These are phyloP conservation scores for Mucor plumbeus DNA, from an alignment of 371 early-diverging fungal species.

Conservation along the genomic window DNA sequence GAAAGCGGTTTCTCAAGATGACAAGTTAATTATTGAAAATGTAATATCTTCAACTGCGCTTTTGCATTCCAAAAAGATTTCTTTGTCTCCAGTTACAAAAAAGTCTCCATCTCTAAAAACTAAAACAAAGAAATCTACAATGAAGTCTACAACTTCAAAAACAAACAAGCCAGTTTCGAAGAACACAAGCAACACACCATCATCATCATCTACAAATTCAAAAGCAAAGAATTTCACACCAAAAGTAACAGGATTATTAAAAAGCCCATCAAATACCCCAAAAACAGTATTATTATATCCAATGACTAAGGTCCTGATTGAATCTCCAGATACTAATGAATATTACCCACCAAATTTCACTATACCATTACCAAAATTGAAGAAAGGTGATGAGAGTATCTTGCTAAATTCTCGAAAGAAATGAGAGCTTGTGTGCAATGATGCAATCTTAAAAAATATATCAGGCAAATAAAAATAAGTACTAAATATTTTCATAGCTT, in stretches of 20 bases:
- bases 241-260: not conserved
- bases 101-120: too few relatives aligned
- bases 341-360: not conserved
- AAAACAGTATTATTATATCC: not conserved
- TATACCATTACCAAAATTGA: slow-evolving; percentile 1
- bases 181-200: too few relatives aligned
- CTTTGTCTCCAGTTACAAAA: too few relatives aligned
- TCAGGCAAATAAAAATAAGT: too few relatives aligned
- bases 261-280: not conserved
- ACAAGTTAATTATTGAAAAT: too few relatives aligned
- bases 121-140: too few relatives aligned
- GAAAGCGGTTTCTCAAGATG: not conserved
- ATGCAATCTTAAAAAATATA: too few relatives aligned
- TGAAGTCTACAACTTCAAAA: not conserved
- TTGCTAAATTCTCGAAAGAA: not conserved
- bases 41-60: too few relatives aligned
- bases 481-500: too few relatives aligned
- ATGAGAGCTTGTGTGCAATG: too few relatives aligned
- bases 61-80: too few relatives aligned
- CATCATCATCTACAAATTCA: not conserved
- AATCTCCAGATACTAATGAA: not conserved
- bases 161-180: too few relatives aligned
- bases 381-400: not conserved
- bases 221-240: not conserved
- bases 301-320: not conserved